These are phyloP conservation scores for Annulohypoxylon maeteangense DNA, from an alignment of 495 filamentous ascomycete genomes.

Conservation along the genomic window DNA sequence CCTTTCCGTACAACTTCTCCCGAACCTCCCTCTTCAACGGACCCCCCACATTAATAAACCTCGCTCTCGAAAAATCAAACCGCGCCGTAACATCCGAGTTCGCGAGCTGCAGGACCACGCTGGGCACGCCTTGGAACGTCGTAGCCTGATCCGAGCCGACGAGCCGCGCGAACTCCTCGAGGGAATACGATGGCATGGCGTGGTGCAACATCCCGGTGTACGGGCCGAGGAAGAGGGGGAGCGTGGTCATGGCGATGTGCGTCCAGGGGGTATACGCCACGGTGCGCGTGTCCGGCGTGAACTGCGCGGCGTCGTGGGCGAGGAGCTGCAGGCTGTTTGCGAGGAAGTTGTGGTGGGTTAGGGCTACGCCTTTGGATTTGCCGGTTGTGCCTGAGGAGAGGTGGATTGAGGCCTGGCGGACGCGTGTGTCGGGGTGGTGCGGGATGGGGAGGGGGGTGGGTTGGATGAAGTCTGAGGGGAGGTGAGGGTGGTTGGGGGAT, in stretches of 20 bases:
- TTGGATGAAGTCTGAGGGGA: conserved; percentile 41
- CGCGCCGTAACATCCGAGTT: conserved; percentile 35
- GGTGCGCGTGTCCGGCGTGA: conserved; percentile 37
- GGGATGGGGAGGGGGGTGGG: conserved; percentile 48
- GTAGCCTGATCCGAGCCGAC: conserved; percentile 40
- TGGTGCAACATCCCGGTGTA: conserved; percentile 46
- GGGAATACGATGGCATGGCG: conserved; percentile 46
- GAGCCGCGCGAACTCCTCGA: conserved; percentile 33
- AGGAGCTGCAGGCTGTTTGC: conserved; percentile 61
- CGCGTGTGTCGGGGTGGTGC: conserved; percentile 44
- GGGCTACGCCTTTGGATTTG: conserved; percentile 80
- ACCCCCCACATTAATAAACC: conserved; percentile 43
- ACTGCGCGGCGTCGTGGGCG: conserved; percentile 47
- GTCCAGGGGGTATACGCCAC: conserved; percentile 54
- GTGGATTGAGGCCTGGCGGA: conserved; percentile 42
- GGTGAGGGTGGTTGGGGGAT: conserved; percentile 23
- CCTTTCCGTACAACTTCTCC: conserved; percentile 23
- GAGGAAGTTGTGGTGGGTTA: conserved; percentile 76
- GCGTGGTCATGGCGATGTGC: conserved; percentile 53
- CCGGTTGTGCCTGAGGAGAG: conserved; percentile 72
- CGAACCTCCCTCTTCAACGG: conserved; percentile 31
- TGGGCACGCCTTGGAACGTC: conserved; percentile 42
- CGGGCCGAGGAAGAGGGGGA: conserved; percentile 49
- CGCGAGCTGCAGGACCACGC: conserved; percentile 41
- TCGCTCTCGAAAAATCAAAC: conserved; percentile 38